Base-by-base conservation (phyloP, 1,284 basidiomycete species). In the Ustilago tritici region DNA sequence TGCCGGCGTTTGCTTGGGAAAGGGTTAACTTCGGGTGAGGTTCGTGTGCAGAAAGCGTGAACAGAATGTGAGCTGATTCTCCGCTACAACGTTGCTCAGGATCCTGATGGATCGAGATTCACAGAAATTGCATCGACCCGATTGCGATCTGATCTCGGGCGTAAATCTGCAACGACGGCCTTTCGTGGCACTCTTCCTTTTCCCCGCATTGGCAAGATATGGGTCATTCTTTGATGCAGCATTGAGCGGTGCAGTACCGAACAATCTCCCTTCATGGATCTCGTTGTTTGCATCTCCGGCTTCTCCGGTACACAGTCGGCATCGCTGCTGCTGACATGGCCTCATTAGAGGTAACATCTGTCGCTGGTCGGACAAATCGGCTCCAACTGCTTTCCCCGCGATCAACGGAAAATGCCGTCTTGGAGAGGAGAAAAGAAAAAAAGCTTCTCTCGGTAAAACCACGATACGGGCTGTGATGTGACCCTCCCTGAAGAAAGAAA, bases 261-360 rank as follows among this genome's bases (percentile, higher is more conserved):
- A 32, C 49, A 32, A 31, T 31, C 7, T 17, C 7, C 36, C 36
- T 10, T n/a, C 11, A 32, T 14, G 6, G 49, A 50, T 50, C 49
- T 17, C 8, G 10, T 50, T 50, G 23, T 50, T 50, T 9, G 23
- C 61, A 63, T 63, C 46, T 56, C 61, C 54, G 61, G 28, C 54
- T 63, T 56, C 46, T 63, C 55, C 61, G 61, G 52, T 28, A 31
- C 49, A 19, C 23, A 15, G 28, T 50, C 49, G 49, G 49, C 49
- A 46, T 46, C 19, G n/a, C n/a, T 7, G 6, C 28, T 28, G 23
- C 23, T 28, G 28, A 32, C 49, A 32, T 36, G 53, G 60, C 53
- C 61, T 56, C 40, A 41, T 41, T 2, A 12, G 15, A 41, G 15
- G 7, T 41, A 41, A 17, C 43, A 46, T 17, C 11, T 6, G 28